Evolutionary conservation across 2,329 filamentous ascomycete genomes (phyloP).

Genomic region (Pyricularia sp.): DNA sequence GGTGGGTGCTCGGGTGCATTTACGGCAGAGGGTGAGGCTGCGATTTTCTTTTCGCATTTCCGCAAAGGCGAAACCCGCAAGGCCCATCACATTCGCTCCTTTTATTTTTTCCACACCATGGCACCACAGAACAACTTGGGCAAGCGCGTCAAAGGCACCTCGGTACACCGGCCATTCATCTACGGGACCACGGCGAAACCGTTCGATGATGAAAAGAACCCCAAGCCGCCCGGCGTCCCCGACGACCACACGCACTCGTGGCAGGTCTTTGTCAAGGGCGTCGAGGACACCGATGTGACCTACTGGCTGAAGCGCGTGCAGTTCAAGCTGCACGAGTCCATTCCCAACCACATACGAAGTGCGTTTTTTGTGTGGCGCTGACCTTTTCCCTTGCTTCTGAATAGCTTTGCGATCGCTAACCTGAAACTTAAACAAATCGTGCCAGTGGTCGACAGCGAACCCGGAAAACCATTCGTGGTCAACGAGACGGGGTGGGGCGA

Average conservation of each 20-base stretch:
- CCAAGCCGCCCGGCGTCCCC: slow-evolving; percentile 66
- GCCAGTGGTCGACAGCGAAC: slow-evolving; percentile 60
- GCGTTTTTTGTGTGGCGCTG: slow-evolving; percentile 14
- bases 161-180: slow-evolving; percentile 57
- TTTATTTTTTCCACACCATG: slow-evolving; percentile 29
- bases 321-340: slow-evolving; percentile 97
- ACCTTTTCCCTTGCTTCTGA: too few species aligned
- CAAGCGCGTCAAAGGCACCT: slow-evolving; percentile 56
- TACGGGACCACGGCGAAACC: slow-evolving; percentile 73
- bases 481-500: slow-evolving; percentile 96
- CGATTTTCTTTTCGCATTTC: neutral
- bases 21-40: neutral
- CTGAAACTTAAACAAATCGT: neutral
- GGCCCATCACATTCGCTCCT: neutral
- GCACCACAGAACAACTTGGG: slow-evolving; percentile 48
- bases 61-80: neutral
- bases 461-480: slow-evolving; percentile 66
- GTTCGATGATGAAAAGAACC: slow-evolving; percentile 69
- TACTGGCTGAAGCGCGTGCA: slow-evolving; percentile 96
- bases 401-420: too few species aligned
- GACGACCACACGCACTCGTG: slow-evolving; percentile 94
- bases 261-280: slow-evolving; percentile 86
- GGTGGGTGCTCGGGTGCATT: neutral
- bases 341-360: slow-evolving; percentile 81
- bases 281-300: slow-evolving; percentile 83